Base-by-base conservation (phyloP, 768 basidiomycete species). In the Flagelloscypha sp. region DNA sequence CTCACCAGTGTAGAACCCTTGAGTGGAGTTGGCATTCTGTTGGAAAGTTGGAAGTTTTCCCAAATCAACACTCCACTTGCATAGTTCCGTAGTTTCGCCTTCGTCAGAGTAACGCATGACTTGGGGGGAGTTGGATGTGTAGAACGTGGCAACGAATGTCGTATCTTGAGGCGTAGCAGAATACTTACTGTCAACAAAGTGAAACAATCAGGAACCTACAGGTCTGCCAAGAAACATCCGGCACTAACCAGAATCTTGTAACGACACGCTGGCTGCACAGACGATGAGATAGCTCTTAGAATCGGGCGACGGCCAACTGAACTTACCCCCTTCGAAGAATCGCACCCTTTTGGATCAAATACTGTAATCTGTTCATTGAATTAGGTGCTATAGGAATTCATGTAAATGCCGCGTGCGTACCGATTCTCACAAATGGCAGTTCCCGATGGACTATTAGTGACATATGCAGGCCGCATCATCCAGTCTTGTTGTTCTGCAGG, bases 41-140 rank as follows among this genome's bases (percentile, higher is more conserved):
- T 73, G 79, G 65, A 88, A 89, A 32, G 75, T 76, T 24, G 87
- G 87, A 35, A 90, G 58, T 17, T 79, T 69, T 27, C 75, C 74
- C 33, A 90, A 66, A 56, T 90, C 81, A 22, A 90, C 86, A 7
- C 82, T 88, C 87, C 87, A 90, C 59, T 83, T 80, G 62, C 84
- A 86, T 30, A 86, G 58, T 52, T 86, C 83, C 41, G 53, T 61
- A 3, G 74, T 78, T 49, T 83, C 83, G 19, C 83, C 83, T 62
- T 90, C 87, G 52, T 90, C 87, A 1, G 79, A 84, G 48, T 89
- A 90, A 43, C 86, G 67, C 80, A 84, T 79, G 29, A 79, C 65
- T 48, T 65, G 74, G 47, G 84, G 81, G n/a, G 65, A 60, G 38
- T 85, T 82, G 27, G 79, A 80, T 7, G 84, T 84, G 55, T 76